These are phyloP conservation scores for Phyllosticta citriasiana DNA, from an alignment of 2,329 filamentous ascomycete species.

Conservation along the genomic window DNA sequence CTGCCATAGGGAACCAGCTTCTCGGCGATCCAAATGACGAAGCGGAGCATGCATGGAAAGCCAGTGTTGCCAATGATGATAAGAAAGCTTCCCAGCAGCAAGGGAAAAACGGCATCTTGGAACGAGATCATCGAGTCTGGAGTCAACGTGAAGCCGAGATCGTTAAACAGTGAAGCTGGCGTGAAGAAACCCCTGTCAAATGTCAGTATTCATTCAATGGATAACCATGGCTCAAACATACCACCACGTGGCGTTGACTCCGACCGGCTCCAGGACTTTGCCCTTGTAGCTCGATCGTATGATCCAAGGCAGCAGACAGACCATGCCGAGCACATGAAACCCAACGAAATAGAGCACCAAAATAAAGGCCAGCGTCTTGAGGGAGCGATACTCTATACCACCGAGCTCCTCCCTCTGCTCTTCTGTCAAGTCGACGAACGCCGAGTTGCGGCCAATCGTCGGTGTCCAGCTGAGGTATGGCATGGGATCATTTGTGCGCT, in stretches of 20 bases:
- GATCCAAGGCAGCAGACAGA: slow-evolving; percentile 76
- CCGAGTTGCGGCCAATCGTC: slow-evolving; percentile 85
- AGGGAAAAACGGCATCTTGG: slow-evolving; percentile 60
- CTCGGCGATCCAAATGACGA: slow-evolving; percentile 78
- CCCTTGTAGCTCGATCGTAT: slow-evolving; percentile 53
- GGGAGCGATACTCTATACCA: slow-evolving; percentile 87
- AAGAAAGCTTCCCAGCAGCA: slow-evolving; percentile 72
- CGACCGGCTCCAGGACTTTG: slow-evolving; percentile 48
- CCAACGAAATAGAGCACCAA: slow-evolving; percentile 71
- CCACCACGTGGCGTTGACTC: slow-evolving; percentile 73
- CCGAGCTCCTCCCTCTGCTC: slow-evolving; percentile 91
- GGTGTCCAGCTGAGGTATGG: slow-evolving; percentile 93
- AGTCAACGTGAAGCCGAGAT: slow-evolving; percentile 87
- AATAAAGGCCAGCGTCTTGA: slow-evolving; percentile 76
- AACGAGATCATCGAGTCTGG: slow-evolving; percentile 93
- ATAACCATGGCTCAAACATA: slow-evolving; percentile 15
- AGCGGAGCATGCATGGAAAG: slow-evolving; percentile 87
- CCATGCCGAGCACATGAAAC: slow-evolving; percentile 67
- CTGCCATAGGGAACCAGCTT: slow-evolving; percentile 55
- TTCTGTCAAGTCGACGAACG: slow-evolving; percentile 77
- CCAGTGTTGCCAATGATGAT: slow-evolving; percentile 94
- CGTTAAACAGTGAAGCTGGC: slow-evolving; percentile 79
- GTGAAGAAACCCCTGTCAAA: slow-evolving; percentile 63
- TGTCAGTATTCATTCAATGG: slow-evolving; percentile 6
- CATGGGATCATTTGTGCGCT: slow-evolving; percentile 42